Evolutionary conservation across 2,329 filamentous ascomycete species (phyloP), one percentile per base, ranked within the genome.

Genomic region (Aspergillus tubingensis): DNA sequence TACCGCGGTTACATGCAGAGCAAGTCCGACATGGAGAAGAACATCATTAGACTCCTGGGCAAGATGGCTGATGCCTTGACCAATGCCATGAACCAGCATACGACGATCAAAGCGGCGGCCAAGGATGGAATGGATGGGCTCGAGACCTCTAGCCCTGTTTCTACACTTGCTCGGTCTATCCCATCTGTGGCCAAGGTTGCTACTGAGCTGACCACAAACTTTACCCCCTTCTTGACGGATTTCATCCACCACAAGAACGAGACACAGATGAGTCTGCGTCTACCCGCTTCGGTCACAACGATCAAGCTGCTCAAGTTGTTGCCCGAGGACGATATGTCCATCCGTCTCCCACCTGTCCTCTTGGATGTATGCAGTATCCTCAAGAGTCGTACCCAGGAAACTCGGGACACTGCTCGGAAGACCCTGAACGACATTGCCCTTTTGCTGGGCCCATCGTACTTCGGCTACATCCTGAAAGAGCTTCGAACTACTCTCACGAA

Each of bases 231-330:
- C 17, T 79, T 99, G 32, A 84, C 89, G n/a, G 86, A 87, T 49
- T 95, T 96, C 72, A 85, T 98, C 27, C 93, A 97, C 69, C 88
- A 96, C 69, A 98, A 97, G 75, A 91, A 98, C 65, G 95, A 99
- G 74, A 88, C 92, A 1, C 93, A 92, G 53, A 94, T 99, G 75
- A 96, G 93, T 78, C 86, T 95, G 55, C 91, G 95, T 74, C 89
- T 97, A 36, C 93, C 94, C 0, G 90, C 96, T 5, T 93, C 92
- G 25, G 86, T 97, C 38, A 92, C 95, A 27, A 86, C 94, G 47
- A 90, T 96, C 62, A 96, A 96, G 76, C 83, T 98, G 15, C 81
- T 99, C 55, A 90, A 90, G 61, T 80, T 96, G 17, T 83, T 99
- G 23, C 90, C 95, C 0, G 80, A 86, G 51, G 82, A 88, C 6